Evolutionary conservation across 2,329 filamentous ascomycete species (phyloP), one percentile per base, ranked within the genome.

Genomic region (Trichoderma sp.): DNA sequence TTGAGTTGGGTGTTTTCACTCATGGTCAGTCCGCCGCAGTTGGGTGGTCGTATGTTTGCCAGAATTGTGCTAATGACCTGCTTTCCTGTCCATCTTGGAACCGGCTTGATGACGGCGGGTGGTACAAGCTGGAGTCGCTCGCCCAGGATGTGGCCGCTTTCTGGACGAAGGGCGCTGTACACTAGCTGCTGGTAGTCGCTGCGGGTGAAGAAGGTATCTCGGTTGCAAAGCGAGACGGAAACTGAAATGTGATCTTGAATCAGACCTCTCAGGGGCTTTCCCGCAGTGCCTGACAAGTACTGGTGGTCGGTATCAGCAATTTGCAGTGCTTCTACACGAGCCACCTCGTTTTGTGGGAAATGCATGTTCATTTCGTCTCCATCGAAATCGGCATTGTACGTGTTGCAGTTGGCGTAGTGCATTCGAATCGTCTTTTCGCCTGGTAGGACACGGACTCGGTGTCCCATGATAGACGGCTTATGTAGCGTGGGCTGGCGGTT

Each of bases 281-380:
- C 96, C 19, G 93, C 92, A 3, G 96, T 99, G 24, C 92, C 93
- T 40, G 94, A 97, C 43, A 99, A 87, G 78, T 99, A 99, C 76
- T 99, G 96, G 77, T 97, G 94, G 78, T 99, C 95, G 3, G 96
- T 97, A 78, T 98, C 95, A 47, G 96, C 96, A 75, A 99, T 91
- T 74, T 94, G 92, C 73, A 97, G 87, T 2, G 96, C 96, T 82
- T 99, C 96, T 2, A 95, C 92, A 74, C 96, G 88, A 19, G 96
- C 96, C 72, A 98, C 86, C 78, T 98, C 96, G 74, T 97, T 98
- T 75, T 99, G 96, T 1, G 96, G 96, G 77, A 99, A 98, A 81
- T 99, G 96, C 94, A 99, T 96, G 80, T 99, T 99, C 96, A 99
- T 99, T 81, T 99, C 96, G 78, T 99, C 96, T 79, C 96, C 96